Percentiles rank a stretch among this genome's conserved stretches.
These are phyloP conservation scores for Pseudogymnoascus sp. DNA, from an alignment of 2,329 filamentous ascomycete genomes.

Conservation along the genomic window DNA sequence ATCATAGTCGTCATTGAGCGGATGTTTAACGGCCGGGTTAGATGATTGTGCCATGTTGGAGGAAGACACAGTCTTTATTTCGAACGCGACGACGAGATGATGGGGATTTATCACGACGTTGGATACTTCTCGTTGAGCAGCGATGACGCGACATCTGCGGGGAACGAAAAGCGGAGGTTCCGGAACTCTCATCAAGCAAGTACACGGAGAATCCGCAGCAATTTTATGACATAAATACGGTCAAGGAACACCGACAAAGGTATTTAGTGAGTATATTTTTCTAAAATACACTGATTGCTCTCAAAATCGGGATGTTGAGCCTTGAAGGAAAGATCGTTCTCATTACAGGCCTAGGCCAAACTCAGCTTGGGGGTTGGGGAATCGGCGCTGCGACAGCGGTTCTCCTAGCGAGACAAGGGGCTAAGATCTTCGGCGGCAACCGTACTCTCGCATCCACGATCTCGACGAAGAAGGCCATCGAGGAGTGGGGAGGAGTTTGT, in stretches of 20 bases:
- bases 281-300: not conserved
- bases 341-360: constrained; percentile 35
- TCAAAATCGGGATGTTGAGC: constrained; percentile 27
- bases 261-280: not conserved
- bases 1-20: constrained; percentile 44
- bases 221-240: not conserved
- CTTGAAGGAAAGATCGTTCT: constrained; percentile 35
- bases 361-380: constrained; percentile 40
- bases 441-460: constrained; percentile 33
- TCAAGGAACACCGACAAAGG: not conserved
- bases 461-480: constrained; percentile 33
- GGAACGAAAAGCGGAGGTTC: not conserved
- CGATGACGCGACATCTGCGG: not conserved
- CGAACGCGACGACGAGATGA: not conserved
- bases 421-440: constrained; percentile 41
- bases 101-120: not conserved
- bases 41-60: constrained; percentile 2
- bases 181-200: not conserved
- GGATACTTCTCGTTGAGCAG: not conserved
- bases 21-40: not conserved
- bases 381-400: constrained; percentile 42
- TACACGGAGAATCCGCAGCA: not conserved
- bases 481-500: constrained; percentile 30
- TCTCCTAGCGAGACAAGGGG: constrained; percentile 38
- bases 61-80: not conserved